Base-by-base conservation (phyloP, 805 yeast genomes). In the Aciculoconidium aculeatum region DNA sequence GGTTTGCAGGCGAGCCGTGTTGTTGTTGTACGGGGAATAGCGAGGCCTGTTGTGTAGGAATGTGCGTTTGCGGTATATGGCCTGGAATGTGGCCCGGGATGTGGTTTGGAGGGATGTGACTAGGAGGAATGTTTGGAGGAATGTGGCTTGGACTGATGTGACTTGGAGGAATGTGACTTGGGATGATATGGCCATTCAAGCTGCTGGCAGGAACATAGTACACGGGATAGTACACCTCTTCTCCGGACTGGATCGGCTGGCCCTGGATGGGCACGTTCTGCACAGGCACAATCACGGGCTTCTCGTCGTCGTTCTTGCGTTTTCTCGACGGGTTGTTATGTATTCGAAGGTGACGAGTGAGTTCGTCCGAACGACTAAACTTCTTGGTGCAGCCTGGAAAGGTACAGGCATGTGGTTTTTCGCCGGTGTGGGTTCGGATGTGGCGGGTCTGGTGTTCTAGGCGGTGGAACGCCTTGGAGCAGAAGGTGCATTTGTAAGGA, bases 371-470 rank as follows among this genome's bases (percentile, higher is more conserved):
- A 33, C 90, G 59, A 26, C 80, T 70, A 45, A 80, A 80, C 36
- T 70, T 64, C 55, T 80, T 80, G 33, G 66, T 60, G 51, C 90
- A 80, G 0, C 82, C 82, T 0, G 81, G 80, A 41, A 67, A 80
- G 15, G 75, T 69, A 54, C 88, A 80, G n/a, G 69, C 70, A 51
- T 80, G 87, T 3, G 90, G 90, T 49, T 77, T 80, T 46, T 81
- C 88, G 15, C 90, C 90, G 0, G 90, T 80, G 46, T 80, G 90
- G 8, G 87, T 80, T 45, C 88, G 61, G 35, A 80, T 77, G 45
- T 80, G 90, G 45, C 90, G 67, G 6, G 87, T 79, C 47, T 79
- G 86, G 53, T 80, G 90, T 45, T 80, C 90, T 23, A 80, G 52
- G 34, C 90, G 62, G 47, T 79, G 85, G 49, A 80, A 80, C 0